Evolutionary conservation across 257 asterid genomes (phyloP), one percentile per base, ranked within the genome.

Genomic region (Jasminum sambac): DNA sequence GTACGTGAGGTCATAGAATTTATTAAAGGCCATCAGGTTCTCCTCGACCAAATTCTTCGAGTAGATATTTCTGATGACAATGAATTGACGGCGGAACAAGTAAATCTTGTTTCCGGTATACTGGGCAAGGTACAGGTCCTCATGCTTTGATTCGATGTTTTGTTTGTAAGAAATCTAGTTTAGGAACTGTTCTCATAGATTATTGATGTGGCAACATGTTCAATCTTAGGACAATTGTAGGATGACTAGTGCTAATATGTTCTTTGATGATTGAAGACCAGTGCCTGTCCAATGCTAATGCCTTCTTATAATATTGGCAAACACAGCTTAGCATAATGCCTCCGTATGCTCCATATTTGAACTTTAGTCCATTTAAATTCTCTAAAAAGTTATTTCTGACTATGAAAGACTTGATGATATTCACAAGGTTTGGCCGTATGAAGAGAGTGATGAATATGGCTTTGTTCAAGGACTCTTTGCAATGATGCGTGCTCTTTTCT

Each of bases 381-480:
- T 68, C 65, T 40, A 24, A 68, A 30, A 46, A 41, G 68, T 77
- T 76, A 59, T 77, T 67, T 67, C 70, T 73, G 74, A 79, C 79
- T 55, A 50, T 75, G 59, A 68, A 55, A 50, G 36, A 66, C 23
- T 48, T 73, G 60, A 65, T 78, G 50, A 57, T 68, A 55, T 74
- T 64, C 24, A 83, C 69, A 68, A 87, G 99, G 97, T 94, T 71
- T 94, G 99, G 99, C 96, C 98, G 40, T 91, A 89, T 83, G 98
- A 91, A 77, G 99, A 86, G 82, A 84, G 83, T 34, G 96, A 85
- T 79, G 95, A 87, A 69, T 84, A 78, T 83, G 99, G 96, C 76
- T 88, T 94, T 70, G 66, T 91, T 69, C 99, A 94, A 89, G 87
- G 96, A 74, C 96, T 94, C 63, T 94, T 86, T 59, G 81, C 85